Percentiles rank a stretch among this genome's conserved stretches.
Evolutionary conservation across 2,329 filamentous ascomycete species (phyloP).

Genomic region (Cryoendolithus antarcticus): DNA sequence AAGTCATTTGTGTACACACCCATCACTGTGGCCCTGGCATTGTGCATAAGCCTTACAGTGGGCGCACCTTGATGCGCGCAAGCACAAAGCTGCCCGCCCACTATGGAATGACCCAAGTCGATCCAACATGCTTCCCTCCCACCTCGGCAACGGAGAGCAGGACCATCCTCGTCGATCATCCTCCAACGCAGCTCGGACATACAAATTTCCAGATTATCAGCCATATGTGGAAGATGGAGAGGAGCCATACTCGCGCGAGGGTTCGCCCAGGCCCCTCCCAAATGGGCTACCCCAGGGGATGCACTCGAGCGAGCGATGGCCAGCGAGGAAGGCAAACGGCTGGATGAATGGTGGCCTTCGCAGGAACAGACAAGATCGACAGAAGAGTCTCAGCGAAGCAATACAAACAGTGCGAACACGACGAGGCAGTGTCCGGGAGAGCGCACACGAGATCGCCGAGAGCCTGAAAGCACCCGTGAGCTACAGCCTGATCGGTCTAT

Average conservation of each 20-base stretch:
- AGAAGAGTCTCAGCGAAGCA: conserved; percentile 85
- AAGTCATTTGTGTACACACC: no score
- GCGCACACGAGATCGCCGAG: conserved; percentile 85
- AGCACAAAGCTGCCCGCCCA: no score
- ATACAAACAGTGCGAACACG: conserved; percentile 68
- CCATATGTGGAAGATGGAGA: neutral
- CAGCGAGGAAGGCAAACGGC: conserved; percentile 36
- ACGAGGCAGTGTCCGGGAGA: conserved; percentile 78
- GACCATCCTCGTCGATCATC: conserved; percentile 16
- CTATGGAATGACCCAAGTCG: no score
- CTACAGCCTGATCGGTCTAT: conserved; percentile 72
- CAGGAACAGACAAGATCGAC: conserved; percentile 47
- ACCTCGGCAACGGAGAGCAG: conserved; percentile 9
- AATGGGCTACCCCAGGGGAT: conserved; percentile 22
- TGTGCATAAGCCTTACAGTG: no score
- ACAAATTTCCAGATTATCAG: conserved; percentile 10
- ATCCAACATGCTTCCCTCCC: neutral
- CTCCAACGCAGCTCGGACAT: conserved; percentile 11
- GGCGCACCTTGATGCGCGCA: no score
- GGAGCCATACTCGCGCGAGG: conserved; percentile 2
- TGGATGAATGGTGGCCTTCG: conserved; percentile 29
- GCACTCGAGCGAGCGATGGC: conserved; percentile 45
- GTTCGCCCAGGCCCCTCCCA: conserved; percentile 17
- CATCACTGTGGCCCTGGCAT: no score
- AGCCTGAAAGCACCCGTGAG: conserved; percentile 84